Base-by-base conservation (phyloP, 805 yeast genomes). In the Metschnikowia lachancei region DNA sequence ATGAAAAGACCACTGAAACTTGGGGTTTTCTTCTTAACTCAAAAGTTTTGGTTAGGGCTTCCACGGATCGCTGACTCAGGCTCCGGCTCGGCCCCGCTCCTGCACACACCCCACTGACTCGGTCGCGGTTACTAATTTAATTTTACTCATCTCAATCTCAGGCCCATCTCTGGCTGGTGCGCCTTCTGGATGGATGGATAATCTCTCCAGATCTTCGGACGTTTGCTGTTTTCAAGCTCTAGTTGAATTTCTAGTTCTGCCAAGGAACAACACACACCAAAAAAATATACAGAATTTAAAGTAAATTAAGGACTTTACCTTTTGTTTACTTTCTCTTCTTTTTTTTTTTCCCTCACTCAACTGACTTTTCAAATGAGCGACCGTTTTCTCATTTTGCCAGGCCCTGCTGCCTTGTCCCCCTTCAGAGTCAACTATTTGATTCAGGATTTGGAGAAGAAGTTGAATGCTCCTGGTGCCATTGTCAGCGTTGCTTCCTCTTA, bases 381-480 rank as follows among this genome's bases (percentile, higher is more conserved):
- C 47, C 41, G 31, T 26, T 72, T 71, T 50, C 65, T 72, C 54
- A 58, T 70, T 51, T 74, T 89, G 55, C 85, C 96, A 38, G 99
- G 99, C 48, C 95, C 97, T 40, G 79, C 78, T 61, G 97, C 97
- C 52, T 75, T 90, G 63, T 91, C 98, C 43, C 78, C 79, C 41
- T 92, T 92, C 68, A 81, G 98, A 70, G 83, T 90, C 54, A 78
- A 82, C 51, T 85, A 78, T 56, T 74, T 91, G 69, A 74, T 81
- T 55, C 74, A 80, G 54, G 88, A 83, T 60, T 80, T 92, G 68
- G 85, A 87, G 69, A 78, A 78, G 52, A 77, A 82, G 53, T 83
- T 86, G 53, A 81, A 81, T 60, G 74, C 81, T 31, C 41, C 59
- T 9, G 76, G 85, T 9, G 82, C 83, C 43, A 84, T 90, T 45